phyloP scores from a whole-genome alignment of 257 asterid genomes.

The Echites panduratus region DNA sequence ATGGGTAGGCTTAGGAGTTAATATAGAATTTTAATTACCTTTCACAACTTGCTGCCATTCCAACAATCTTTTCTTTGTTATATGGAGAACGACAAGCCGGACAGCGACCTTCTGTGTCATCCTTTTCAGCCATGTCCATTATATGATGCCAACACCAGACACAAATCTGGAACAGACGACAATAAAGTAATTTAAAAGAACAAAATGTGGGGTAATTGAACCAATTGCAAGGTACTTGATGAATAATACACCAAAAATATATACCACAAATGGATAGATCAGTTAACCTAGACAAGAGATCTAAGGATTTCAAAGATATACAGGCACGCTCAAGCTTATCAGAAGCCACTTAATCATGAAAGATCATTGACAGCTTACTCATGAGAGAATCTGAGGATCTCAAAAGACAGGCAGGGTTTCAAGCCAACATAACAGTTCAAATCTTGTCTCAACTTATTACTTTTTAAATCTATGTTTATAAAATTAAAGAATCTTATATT shows the following conservation, averaged over 20 bases:
- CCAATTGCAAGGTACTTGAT: not conserved
- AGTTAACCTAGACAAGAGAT: not conserved
- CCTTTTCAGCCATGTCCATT: conserved; percentile 98
- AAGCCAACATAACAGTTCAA: not conserved
- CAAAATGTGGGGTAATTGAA: not conserved
- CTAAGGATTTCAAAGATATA: not conserved
- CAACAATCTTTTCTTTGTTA: conserved; percentile 95
- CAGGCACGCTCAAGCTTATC: not conserved
- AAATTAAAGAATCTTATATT: not conserved
- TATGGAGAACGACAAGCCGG: conserved; percentile 97
- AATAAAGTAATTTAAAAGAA: conserved; percentile 6
- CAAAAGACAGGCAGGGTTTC: not conserved
- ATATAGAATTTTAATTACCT: conserved; percentile 33
- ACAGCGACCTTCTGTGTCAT: conserved; percentile 88
- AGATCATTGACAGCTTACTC: no score
- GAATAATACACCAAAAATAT: not conserved
- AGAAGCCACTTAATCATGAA: no score
- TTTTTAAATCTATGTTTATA: not conserved
- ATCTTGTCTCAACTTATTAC: not conserved
- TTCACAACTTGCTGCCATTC: conserved; percentile 64
- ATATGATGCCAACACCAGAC: conserved; percentile 99
- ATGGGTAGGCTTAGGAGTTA: conserved; percentile 4
- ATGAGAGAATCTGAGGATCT: no score
- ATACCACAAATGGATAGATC: not conserved
- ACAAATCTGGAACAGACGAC: conserved; percentile 53